These are phyloP conservation scores for Marvania coccoides DNA, from an alignment of 139 green algal species.

Conservation along the genomic window DNA sequence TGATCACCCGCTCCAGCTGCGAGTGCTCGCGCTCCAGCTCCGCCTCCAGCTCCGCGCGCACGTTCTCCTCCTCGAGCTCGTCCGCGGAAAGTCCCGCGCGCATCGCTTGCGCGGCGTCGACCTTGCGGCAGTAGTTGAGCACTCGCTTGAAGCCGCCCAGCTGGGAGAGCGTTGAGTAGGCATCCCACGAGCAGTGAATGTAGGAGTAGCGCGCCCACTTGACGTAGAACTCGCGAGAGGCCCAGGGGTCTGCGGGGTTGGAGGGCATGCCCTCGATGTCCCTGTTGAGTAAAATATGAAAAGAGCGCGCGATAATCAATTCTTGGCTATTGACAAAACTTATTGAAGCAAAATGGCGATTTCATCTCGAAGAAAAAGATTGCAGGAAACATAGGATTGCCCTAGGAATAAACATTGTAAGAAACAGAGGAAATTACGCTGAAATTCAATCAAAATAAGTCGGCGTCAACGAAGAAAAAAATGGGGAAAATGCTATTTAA, in stretches of 20 bases:
- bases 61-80: conserved; percentile 79
- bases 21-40: conserved; percentile 73
- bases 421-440: too few relatives aligned
- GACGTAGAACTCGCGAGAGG: conserved; percentile 71
- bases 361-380: too few relatives aligned
- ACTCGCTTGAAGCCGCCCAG: conserved; percentile 80
- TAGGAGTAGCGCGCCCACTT: conserved; percentile 85
- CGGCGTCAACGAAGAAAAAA: too few relatives aligned
- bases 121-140: conserved; percentile 82
- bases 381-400: too few relatives aligned
- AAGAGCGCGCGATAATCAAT: not conserved
- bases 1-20: conserved; percentile 55
- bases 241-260: conserved; percentile 44
- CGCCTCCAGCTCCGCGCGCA: conserved; percentile 78
- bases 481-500: too few relatives aligned
- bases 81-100: conserved; percentile 48
- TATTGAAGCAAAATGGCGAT: too few relatives aligned
- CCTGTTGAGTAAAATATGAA: not conserved
- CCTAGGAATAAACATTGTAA: too few relatives aligned
- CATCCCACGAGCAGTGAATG: conserved; percentile 84
- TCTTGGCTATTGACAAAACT: too few relatives aligned
- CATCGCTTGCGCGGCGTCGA: conserved; percentile 46
- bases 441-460: too few relatives aligned
- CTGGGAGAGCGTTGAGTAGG: conserved; percentile 39
- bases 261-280: not conserved